A percentile compares a stretch with the other conserved stretches of the same genome.
Evolutionary conservation across 306 rosid species (phyloP).

Genomic region (Quercus robur): DNA sequence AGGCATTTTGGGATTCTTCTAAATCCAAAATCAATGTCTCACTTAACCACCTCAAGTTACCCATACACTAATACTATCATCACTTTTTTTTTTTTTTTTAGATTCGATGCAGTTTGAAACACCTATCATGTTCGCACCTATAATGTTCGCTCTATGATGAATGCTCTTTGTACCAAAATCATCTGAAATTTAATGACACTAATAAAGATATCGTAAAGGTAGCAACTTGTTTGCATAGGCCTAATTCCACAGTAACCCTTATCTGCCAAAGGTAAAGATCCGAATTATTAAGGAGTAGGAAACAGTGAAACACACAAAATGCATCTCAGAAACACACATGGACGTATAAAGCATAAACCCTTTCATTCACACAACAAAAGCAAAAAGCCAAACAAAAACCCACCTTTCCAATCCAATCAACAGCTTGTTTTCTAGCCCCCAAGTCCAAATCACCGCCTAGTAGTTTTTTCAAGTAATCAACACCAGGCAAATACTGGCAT

Average conservation of each 20-base stretch:
- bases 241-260: background rate
- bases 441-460: constrained; percentile 65
- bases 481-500: constrained; percentile 48
- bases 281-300: background rate
- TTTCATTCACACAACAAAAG: background rate
- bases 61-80: background rate
- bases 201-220: background rate
- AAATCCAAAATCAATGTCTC: background rate
- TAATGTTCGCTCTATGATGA: no score
- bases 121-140: no score
- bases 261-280: background rate
- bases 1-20: background rate
- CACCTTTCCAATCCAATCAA: constrained; percentile 92
- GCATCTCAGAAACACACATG: background rate
- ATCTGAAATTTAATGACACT: background rate
- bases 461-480: constrained; percentile 55
- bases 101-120: no score
- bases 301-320: background rate
- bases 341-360: background rate
- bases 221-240: background rate
- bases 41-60: background rate
- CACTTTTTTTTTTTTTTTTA: no score
- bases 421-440: constrained; percentile 62
- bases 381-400: constrained; percentile 13
- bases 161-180: background rate